Base-by-base conservation (phyloP, 305 asterid genomes). In the Plantago coronopus region DNA sequence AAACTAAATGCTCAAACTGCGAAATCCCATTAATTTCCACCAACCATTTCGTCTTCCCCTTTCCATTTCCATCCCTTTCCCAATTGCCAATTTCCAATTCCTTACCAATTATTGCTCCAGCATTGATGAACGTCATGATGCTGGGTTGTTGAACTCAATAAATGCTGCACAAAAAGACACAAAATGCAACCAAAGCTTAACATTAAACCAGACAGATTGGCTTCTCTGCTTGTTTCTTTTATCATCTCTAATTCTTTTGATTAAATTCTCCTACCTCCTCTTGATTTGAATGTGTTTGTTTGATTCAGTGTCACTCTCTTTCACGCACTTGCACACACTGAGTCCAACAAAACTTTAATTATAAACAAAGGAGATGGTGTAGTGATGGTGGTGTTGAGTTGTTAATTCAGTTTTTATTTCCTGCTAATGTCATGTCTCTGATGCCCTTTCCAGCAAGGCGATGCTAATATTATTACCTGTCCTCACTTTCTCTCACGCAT, bases 101-200 rank as follows among this genome's bases (percentile, higher is more conserved):
- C 42, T 19, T 21, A 9, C 29, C 57, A 43, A 49, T 49, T 56
- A 58, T 62, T 57, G 56, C 17, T 22, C 29, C 44, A 56, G 15
- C 44, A 48, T 22, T 46, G 66, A 50, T 31, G 37, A 50, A 50
- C 7, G 11, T 50, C 37, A 50, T 50, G 7, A 31, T 31, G 38
- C 8, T 31, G 7, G 69, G 93, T 80, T 69, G 90, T 63, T 82
- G 86, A 44, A 66, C 63, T 20, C 81, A 82, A 71, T 84, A 79
- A 84, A 87, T 87, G 83, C 85, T 69, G 77, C 62, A 68, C 85
- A 72, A 72, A 74, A 66, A 22, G 83, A 77, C 69, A 45, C 81
- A 83, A n/a, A n/a, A 50, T 21, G 57, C 82, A 31, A 6, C 4
- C 38, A 4, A 27, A 31, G 57, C 62, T 58, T 64, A 76, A 69